A percentile compares a stretch with the other conserved stretches of the same genome.
Evolutionary conservation across 1,284 basidiomycete species (phyloP).

Genomic region (Melanopsichium pennsylvanicum): DNA sequence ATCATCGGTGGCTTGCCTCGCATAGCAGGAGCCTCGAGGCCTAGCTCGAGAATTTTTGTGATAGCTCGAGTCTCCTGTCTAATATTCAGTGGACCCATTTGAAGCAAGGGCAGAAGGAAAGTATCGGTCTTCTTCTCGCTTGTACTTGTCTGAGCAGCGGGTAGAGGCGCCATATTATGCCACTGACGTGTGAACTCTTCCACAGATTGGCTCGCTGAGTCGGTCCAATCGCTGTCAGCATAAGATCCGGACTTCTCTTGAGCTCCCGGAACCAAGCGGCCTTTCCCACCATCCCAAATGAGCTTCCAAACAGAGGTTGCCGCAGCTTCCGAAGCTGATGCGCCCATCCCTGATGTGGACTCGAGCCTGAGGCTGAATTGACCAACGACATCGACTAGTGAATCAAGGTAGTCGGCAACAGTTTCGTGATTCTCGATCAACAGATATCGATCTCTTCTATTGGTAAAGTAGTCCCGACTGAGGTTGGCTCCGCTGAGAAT

Average conservation of each 20-base stretch:
- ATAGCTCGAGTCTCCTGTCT: conserved; percentile 65
- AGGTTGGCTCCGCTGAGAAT: conserved; percentile 96
- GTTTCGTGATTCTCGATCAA: conserved; percentile 74
- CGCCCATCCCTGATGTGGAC: not conserved
- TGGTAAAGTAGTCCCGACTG: conserved; percentile 89
- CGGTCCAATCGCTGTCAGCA: conserved; percentile 36
- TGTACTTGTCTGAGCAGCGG: not conserved
- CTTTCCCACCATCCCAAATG: conserved; percentile 57
- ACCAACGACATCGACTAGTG: conserved; percentile 76
- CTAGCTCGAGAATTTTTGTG: conserved; percentile 38
- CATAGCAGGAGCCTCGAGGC: not conserved
- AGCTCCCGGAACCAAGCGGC: not conserved
- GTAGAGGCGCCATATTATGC: conserved; percentile 7
- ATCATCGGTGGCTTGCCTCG: conserved; percentile 19
- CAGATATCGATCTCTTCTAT: conserved; percentile 93
- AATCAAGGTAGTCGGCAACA: conserved; percentile 82
- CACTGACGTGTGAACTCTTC: conserved; percentile 46
- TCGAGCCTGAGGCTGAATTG: conserved; percentile 75
- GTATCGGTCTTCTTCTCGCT: conserved; percentile 25
- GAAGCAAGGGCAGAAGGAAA: conserved; percentile 65
- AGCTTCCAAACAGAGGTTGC: conserved; percentile 31
- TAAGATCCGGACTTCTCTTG: not conserved
- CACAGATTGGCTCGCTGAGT: conserved; percentile 19
- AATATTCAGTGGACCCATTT: conserved; percentile 66
- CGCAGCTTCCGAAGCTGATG: not conserved